Base-by-base conservation (phyloP, 202 grass and related monocot genomes). In the Saccharum hybrid region DNA sequence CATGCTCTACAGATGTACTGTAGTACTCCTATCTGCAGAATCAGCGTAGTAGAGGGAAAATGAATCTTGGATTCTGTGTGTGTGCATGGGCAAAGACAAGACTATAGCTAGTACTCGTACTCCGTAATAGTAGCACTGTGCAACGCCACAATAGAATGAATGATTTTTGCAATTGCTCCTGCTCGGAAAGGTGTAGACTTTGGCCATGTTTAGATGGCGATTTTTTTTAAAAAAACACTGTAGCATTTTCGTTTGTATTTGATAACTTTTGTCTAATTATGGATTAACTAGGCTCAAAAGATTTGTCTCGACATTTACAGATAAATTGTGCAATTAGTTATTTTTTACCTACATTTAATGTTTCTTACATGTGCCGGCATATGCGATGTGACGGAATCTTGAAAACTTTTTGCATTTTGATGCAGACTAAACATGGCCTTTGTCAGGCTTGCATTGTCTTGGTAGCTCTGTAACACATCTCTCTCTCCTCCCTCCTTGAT, bases 111-210 rank as follows among this genome's bases (percentile, higher is more conserved):
- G 28, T 28, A 28, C n/a, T n/a, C n/a, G n/a, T n/a, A n/a, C 28
- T 28, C 28, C 28, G 28, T 28, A 63, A 68, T 68, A 67, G 46
- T 38, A 57, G 34, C 64, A 82, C 59, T 82, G 72, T 72, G n/a
- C 61, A 57, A 77, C 40, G 59, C 57, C 56, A 18, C 78, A 82
- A 37, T 31, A 56, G 45, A 66, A 70, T 43, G 11, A 33, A 33
- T 33, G 71, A 87, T 79, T 68, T 88, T 77, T 57, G 72, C 78
- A 82, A 31, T 77, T 78, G 48, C 60, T 83, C 59, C 48, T 56
- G 51, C 51, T 57, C 7, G 31, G 34, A 68, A 81, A 81, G 77
- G 61, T 57, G 45, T 45, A 66, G 15, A 72, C 71, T 75, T 74
- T n/a, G n/a, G n/a, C n/a, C n/a, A n/a, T n/a, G n/a, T n/a, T n/a